Evolutionary conservation across 768 basidiomycete species (phyloP), one percentile per base, ranked within the genome.

Genomic region (Clavaria fumosa): DNA sequence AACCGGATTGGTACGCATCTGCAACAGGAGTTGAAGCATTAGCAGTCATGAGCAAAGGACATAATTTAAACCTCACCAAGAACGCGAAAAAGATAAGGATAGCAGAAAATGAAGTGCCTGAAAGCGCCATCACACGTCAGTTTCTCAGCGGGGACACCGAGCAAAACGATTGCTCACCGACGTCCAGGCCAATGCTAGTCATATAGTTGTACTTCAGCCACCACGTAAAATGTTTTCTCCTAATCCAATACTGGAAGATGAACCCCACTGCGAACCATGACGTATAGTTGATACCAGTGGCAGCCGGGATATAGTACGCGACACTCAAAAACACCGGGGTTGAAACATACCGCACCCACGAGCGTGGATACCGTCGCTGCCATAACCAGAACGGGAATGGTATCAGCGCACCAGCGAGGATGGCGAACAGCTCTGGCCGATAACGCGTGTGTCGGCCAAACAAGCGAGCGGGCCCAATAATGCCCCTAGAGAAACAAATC

Each of bases 181-280:
- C 65, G 56, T 72, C 73, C 27, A 76, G 64, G 23, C 68, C 67
- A 14, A 81, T 78, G 14, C 81, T 77, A 19, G 86, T 68, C 47
- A 88, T 73, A 57, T 89, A 88, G 63, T 90, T 91, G 71, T 85
- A 89, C 31, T 81, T 73, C 72, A 82, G 73, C 81, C 81, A 83
- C 79, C 81, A 83, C 37, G 72, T 60, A 61, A 71, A 71, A 48
- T 62, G 77, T 57, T 61, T 72, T 43, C 82, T 73, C 40, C 84
- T 77, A 50, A 84, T 64, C 56, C 68, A 64, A 58, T 66, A 85
- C 59, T 86, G 90, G 76, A 96, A 96, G 57, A 89, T 55, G 61
- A 83, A 88, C 20, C 89, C 88, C 17, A 66, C 67, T 22, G 80
- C 38, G 32, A 75, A 60, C 81, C 81, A 93, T 1, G 80, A 75